These are phyloP conservation scores for Umbelopsis isabellina DNA, from an alignment of 192 early-diverging fungal genomes.

Conservation along the genomic window DNA sequence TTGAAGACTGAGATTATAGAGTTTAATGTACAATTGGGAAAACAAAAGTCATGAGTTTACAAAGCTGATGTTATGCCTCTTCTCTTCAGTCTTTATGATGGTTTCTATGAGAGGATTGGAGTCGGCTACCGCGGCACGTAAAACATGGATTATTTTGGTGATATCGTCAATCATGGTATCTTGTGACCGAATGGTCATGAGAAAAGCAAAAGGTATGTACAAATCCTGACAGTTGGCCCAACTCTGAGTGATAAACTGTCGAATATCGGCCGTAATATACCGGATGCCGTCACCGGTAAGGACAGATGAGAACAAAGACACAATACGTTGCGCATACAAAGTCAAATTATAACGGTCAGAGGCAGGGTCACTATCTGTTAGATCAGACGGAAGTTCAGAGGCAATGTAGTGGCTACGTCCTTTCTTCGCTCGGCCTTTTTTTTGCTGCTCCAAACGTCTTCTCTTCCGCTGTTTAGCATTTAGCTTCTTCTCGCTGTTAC, in stretches of 20 bases:
- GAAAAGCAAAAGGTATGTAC: background rate
- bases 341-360: background rate
- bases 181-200: background rate
- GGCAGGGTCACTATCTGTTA: background rate
- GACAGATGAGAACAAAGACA: background rate
- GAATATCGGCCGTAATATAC: background rate
- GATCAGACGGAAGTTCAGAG: background rate
- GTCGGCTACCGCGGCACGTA: background rate
- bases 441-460: background rate
- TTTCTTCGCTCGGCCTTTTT: background rate
- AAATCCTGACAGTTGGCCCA: constrained; percentile 8
- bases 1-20: too few relatives aligned
- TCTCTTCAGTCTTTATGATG: background rate
- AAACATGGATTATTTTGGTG: background rate
- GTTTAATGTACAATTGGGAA: too few relatives aligned
- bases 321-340: background rate
- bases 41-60: too few relatives aligned
- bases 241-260: background rate
- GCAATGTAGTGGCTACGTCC: background rate
- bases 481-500: background rate
- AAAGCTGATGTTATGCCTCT: too few relatives aligned
- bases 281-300: constrained; percentile 1
- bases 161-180: background rate
- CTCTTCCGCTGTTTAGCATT: background rate
- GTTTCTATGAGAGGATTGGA: background rate